Base-by-base conservation (phyloP, 2,329 filamentous ascomycete species). In the Emergomyces africanus region DNA sequence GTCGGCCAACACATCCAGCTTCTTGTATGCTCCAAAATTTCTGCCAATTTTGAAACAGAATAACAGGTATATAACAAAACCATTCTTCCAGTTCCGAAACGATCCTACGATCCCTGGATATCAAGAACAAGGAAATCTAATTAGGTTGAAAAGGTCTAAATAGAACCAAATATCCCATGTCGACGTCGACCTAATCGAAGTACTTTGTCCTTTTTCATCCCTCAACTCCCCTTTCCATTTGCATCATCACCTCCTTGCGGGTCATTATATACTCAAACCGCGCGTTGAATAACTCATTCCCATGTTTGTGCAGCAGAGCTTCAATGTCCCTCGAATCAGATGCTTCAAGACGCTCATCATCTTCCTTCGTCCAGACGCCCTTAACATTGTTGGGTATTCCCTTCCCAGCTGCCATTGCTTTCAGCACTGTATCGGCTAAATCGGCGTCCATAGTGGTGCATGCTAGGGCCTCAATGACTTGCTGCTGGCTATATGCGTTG, bases 281-380 rank as follows among this genome's bases (percentile, higher is more conserved):
- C 18, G 61, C 63, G 46, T 72, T 61, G n/a, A 70, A 68, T 2
- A 62, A 62, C 0, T 69, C 67, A n/a, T 63, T 62, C 2, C 78
- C 78, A 66, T 80, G 78, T 62, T 79, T 79, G 50, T 70, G 61
- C 56, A 74, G 55, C 30, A 77, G 64, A 41, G 66, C 66, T 42
- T 71, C 61, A 25, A 78, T 67, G 2, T 61, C 66, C 20, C 68
- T 68, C 30, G 62, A 65, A 63, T 77, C 67, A 3, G 46, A 50
- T 9, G 69, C 70, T 42, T 71, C 63, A 37, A 78, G 58, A 25
- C 65, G 66, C 35, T 67, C 61, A 59, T 80, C 78, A 59, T 80
- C 78, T 44, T 72, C 68, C 10, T 69, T 61, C 6, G 77, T 79
- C 78, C 78, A 80, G 20, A 79, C 73, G 4, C 78, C 78, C 18